phyloP scores from a whole-genome alignment of 192 early-diverging fungal species.

The Backusella macrospora region DNA sequence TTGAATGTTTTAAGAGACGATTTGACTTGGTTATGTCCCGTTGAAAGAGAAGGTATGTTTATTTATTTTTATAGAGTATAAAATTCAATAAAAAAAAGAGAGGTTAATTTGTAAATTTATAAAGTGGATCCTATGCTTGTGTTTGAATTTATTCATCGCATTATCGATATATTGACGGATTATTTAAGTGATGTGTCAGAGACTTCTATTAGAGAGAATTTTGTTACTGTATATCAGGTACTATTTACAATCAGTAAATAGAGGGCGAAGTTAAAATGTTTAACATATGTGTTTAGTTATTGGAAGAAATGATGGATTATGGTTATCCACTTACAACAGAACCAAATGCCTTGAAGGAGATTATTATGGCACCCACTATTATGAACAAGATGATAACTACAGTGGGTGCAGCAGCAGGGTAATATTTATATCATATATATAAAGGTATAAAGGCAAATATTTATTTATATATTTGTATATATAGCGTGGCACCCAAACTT shows the following conservation, averaged over 20 bases:
- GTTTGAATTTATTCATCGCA: constrained; percentile 82
- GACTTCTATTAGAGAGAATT: constrained; percentile 86
- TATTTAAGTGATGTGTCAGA: constrained; percentile 88
- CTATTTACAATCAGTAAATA: not conserved
- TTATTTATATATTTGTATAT: not conserved
- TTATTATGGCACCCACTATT: constrained; percentile 87
- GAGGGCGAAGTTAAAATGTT: not conserved
- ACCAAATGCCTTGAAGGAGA: constrained; percentile 77
- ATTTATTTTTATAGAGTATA: not conserved
- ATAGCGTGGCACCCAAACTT: constrained; percentile 57
- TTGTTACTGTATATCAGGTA: constrained; percentile 88
- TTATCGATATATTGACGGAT: constrained; percentile 76
- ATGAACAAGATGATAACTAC: constrained; percentile 86
- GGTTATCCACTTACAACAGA: constrained; percentile 90
- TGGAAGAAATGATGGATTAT: constrained; percentile 95
- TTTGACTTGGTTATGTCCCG: constrained; percentile 77
- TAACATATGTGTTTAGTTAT: constrained; percentile 53
- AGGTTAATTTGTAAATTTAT: not conserved
- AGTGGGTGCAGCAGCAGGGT: constrained; percentile 62
- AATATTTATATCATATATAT: not conserved
- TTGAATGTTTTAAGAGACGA: constrained; percentile 69
- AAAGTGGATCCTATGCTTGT: constrained; percentile 81
- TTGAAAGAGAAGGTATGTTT: constrained; percentile 70
- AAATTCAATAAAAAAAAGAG: not conserved
- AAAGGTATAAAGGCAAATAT: not conserved